These are phyloP conservation scores for Termitomyces sp. DNA, from an alignment of 768 basidiomycete species.

Conservation along the genomic window DNA sequence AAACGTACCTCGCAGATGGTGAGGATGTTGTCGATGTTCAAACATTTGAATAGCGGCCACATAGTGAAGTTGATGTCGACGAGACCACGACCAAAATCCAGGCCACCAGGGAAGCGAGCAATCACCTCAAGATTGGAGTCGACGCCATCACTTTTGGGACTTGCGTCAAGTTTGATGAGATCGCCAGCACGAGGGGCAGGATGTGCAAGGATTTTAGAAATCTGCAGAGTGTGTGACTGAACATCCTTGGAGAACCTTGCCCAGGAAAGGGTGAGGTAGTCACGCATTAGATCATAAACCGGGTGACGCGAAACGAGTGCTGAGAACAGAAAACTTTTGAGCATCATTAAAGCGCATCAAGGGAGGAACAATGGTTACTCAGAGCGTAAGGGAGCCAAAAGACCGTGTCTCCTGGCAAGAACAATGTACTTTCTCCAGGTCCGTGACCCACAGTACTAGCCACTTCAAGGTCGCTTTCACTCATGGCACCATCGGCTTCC, in stretches of 20 bases:
- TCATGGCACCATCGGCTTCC: constrained; percentile 69
- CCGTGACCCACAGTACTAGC: constrained; percentile 79
- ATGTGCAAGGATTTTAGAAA: constrained; percentile 83
- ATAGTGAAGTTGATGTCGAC: constrained; percentile 95
- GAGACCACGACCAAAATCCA: constrained; percentile 88
- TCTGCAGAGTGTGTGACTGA: constrained; percentile 87
- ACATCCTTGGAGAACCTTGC: constrained; percentile 93
- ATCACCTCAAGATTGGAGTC: constrained; percentile 72
- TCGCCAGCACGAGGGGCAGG: constrained; percentile 87
- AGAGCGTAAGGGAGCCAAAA: constrained; percentile 95
- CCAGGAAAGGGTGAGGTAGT: constrained; percentile 95
- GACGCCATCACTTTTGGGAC: constrained; percentile 52
- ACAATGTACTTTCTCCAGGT: constrained; percentile 84
- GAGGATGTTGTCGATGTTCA: constrained; percentile 91
- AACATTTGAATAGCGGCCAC: constrained; percentile 93
- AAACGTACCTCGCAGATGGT: constrained; percentile 79
- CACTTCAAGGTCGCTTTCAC: constrained; percentile 84
- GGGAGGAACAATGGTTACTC: constrained; percentile 46
- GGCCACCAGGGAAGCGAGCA: constrained; percentile 87
- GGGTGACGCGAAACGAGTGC: constrained; percentile 89
- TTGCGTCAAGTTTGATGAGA: constrained; percentile 81
- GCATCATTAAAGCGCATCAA: constrained; percentile 8
- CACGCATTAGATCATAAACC: constrained; percentile 92
- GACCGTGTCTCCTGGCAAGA: constrained; percentile 84
- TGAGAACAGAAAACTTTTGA: constrained; percentile 21